phyloP scores from a whole-genome alignment of 2,329 filamentous ascomycete species.

The Colletotrichum trifolii region DNA sequence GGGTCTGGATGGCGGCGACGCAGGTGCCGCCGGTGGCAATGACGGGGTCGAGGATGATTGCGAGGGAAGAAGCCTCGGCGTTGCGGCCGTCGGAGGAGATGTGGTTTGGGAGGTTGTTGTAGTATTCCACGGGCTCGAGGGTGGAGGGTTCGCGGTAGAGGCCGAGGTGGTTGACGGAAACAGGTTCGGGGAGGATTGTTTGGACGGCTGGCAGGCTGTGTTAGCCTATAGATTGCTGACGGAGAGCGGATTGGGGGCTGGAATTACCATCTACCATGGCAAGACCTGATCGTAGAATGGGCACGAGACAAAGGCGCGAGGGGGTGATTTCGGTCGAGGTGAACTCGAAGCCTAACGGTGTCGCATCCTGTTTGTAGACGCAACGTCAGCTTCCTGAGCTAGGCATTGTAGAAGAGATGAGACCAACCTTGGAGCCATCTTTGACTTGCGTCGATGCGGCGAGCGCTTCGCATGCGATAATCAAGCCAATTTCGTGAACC shows the following conservation, averaged over 20 bases:
- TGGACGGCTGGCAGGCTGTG: constrained; percentile 71
- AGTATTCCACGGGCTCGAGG: constrained; percentile 93
- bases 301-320: constrained; percentile 80
- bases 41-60: constrained; percentile 89
- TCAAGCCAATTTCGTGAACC: constrained; percentile 86
- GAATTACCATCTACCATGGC: constrained; percentile 85
- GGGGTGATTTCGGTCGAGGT: constrained; percentile 72
- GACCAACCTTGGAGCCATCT: constrained; percentile 70
- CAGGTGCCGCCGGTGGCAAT: constrained; percentile 95
- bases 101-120: constrained; percentile 93
- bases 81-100: constrained; percentile 50
- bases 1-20: constrained; percentile 87
- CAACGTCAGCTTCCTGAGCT: background rate
- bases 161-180: constrained; percentile 91
- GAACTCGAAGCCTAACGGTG: constrained; percentile 83
- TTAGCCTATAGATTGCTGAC: background rate
- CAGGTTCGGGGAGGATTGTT: constrained; percentile 81
- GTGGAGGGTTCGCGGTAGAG: constrained; percentile 92
- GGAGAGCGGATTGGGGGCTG: background rate
- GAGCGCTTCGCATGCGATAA: constrained; percentile 86
- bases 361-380: constrained; percentile 68
- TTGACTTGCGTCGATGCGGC: constrained; percentile 68
- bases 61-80: constrained; percentile 63
- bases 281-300: constrained; percentile 91
- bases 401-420: background rate